Evolutionary conservation across 169 alveolate genomes (phyloP).

Genomic region (Eimeria zaria): DNA sequence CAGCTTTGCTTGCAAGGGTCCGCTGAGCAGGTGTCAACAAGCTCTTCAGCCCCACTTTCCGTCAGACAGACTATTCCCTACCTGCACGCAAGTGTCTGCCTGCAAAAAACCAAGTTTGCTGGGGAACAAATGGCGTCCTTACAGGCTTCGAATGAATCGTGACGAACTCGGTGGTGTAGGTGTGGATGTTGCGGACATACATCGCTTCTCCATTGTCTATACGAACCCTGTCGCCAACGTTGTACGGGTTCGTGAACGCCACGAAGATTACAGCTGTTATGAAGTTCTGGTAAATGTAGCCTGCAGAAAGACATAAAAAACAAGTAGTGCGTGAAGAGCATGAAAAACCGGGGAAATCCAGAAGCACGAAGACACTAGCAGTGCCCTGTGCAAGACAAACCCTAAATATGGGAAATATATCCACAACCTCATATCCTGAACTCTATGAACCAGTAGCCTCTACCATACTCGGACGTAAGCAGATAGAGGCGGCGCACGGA

Average conservation of each 20-base stretch:
- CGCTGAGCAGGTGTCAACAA: neutral
- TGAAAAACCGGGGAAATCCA: neutral
- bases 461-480: neutral
- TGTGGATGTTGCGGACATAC: constrained; percentile 91
- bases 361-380: neutral
- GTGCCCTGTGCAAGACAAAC: neutral
- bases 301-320: constrained; percentile 5
- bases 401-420: neutral
- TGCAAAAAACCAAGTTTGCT: neutral
- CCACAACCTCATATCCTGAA: neutral
- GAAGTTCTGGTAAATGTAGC: constrained; percentile 92
- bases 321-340: neutral
- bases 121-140: neutral
- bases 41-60: neutral
- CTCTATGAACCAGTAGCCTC: neutral
- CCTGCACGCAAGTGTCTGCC: neutral
- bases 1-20: neutral
- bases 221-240: constrained; percentile 93
- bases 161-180: constrained; percentile 91
- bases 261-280: constrained; percentile 92
- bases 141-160: constrained; percentile 88
- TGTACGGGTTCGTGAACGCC: constrained; percentile 92
- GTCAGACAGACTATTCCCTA: neutral
- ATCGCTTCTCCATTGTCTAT: constrained; percentile 90
- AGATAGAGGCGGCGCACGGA: neutral